Percentiles rank a stretch among this genome's conserved stretches.
These are phyloP conservation scores for Parietaria judaica DNA, from an alignment of 306 rosid species.

Conservation along the genomic window DNA sequence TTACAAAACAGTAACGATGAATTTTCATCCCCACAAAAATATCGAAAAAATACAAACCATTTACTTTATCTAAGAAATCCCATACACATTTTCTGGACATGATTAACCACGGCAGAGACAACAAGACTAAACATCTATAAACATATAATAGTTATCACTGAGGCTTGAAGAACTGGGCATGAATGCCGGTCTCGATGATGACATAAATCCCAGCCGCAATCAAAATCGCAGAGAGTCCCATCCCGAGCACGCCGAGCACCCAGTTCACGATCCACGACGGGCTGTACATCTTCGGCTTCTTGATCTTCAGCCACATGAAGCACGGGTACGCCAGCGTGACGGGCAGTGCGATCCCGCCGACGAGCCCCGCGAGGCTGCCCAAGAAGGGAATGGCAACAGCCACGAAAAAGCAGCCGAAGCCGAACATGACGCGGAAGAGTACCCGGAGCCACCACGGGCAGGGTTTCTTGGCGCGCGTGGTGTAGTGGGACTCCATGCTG, in stretches of 20 bases:
- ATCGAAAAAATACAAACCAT: no score
- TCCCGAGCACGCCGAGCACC: conserved; percentile 52
- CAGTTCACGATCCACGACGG: conserved; percentile 53
- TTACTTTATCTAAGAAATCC: no score
- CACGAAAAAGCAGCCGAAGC: conserved; percentile 26
- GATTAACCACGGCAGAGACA: no score
- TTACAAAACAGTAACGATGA: no score
- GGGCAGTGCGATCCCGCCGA: conserved; percentile 46
- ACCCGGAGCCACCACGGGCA: conserved; percentile 45
- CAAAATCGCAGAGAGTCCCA: conserved; percentile 35
- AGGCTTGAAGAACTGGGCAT: conserved; percentile 59
- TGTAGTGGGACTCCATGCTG: conserved; percentile 35
- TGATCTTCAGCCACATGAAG: conserved; percentile 49
- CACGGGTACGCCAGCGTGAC: conserved; percentile 49
- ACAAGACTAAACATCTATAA: no score
- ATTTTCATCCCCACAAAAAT: no score
- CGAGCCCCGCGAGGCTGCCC: conserved; percentile 35
- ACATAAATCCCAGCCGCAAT: conserved; percentile 49
- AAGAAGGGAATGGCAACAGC: conserved; percentile 42
- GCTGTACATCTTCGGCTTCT: conserved; percentile 33
- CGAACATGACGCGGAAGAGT: conserved; percentile 19
- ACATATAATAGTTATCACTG: conserved; percentile 12
- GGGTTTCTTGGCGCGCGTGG: conserved; percentile 29
- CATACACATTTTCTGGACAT: no score
- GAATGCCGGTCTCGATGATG: conserved; percentile 50